Percentiles rank a stretch among this genome's conserved stretches.
These are phyloP conservation scores for Peronospora destructor DNA, from an alignment of 352 stramenopile species.

Conservation along the genomic window DNA sequence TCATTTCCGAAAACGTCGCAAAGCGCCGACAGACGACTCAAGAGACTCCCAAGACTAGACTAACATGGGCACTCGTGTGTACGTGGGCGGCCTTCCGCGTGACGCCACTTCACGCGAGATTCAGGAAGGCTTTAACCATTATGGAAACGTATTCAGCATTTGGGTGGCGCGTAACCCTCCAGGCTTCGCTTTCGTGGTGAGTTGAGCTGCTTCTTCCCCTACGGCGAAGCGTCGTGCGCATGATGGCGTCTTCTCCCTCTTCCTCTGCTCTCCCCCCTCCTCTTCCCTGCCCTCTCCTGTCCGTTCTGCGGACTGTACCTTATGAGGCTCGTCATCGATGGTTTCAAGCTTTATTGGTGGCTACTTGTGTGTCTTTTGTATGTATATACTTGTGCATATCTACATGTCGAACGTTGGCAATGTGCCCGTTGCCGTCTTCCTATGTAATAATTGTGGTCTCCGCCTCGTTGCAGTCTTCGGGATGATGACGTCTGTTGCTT, in stretches of 20 bases:
- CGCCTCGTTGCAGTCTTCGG: not conserved
- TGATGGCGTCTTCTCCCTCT: constrained; percentile 29
- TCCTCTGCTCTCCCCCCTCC: constrained; percentile 9
- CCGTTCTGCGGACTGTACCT: not conserved
- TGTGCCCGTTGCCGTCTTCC: constrained; percentile 1
- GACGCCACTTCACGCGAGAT: constrained; percentile 77
- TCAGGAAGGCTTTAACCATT: constrained; percentile 76
- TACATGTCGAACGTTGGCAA: constrained; percentile 10
- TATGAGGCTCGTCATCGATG: not conserved
- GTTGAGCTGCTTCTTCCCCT: constrained; percentile 33
- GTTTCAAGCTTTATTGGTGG: constrained; percentile 12
- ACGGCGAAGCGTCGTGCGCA: constrained; percentile 16
- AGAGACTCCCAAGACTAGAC: no score
- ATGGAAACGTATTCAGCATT: constrained; percentile 81
- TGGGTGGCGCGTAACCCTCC: constrained; percentile 84
- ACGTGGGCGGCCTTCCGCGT: constrained; percentile 74
- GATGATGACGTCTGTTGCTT: not conserved
- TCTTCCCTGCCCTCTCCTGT: not conserved
- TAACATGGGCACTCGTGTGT: constrained; percentile 71
- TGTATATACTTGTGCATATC: constrained; percentile 17
- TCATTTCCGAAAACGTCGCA: constrained; percentile 3
- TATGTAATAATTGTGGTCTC: constrained; percentile 7
- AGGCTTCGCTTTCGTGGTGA: constrained; percentile 87
- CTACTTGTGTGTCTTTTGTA: constrained; percentile 12
- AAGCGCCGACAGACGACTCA: constrained; percentile 5